Evolutionary conservation across 768 basidiomycete species (phyloP).

Genomic region (Psilocybe tampanensis): DNA sequence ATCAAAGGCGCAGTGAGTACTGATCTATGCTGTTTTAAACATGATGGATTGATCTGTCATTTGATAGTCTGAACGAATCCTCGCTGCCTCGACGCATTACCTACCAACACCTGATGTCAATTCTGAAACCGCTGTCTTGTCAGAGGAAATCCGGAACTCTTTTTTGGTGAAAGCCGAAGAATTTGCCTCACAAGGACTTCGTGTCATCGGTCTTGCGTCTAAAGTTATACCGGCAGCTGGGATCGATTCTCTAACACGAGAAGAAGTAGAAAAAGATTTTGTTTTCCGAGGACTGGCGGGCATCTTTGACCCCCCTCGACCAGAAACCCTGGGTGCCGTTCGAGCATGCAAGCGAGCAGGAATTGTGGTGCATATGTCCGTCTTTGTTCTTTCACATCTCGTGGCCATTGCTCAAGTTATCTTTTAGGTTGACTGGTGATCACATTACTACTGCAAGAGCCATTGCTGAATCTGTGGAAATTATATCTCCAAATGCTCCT

Average conservation of each 20-base stretch:
- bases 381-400: background rate
- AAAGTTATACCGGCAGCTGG: constrained; percentile 21
- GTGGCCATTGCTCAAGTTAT: background rate
- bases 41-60: background rate
- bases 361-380: constrained; percentile 47
- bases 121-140: constrained; percentile 28
- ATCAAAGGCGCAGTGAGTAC: constrained; percentile 40
- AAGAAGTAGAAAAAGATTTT: constrained; percentile 48
- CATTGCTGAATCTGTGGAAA: constrained; percentile 52
- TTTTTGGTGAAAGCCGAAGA: constrained; percentile 37
- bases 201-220: constrained; percentile 39
- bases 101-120: constrained; percentile 28
- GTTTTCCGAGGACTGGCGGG: constrained; percentile 57
- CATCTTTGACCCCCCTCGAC: constrained; percentile 60
- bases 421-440: constrained; percentile 54
- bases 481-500: constrained; percentile 42
- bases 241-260: constrained; percentile 34
- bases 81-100: constrained; percentile 47
- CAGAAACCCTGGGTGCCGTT: constrained; percentile 54
- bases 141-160: constrained; percentile 26
- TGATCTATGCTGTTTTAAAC: background rate
- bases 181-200: constrained; percentile 41
- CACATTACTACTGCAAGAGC: constrained; percentile 54
- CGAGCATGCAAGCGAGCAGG: constrained; percentile 52
- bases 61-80: constrained; percentile 43